A percentile compares a stretch with the other conserved stretches of the same genome.
Evolutionary conservation across 768 basidiomycete genomes (phyloP).

Genomic region (Lyophyllum atratum): DNA sequence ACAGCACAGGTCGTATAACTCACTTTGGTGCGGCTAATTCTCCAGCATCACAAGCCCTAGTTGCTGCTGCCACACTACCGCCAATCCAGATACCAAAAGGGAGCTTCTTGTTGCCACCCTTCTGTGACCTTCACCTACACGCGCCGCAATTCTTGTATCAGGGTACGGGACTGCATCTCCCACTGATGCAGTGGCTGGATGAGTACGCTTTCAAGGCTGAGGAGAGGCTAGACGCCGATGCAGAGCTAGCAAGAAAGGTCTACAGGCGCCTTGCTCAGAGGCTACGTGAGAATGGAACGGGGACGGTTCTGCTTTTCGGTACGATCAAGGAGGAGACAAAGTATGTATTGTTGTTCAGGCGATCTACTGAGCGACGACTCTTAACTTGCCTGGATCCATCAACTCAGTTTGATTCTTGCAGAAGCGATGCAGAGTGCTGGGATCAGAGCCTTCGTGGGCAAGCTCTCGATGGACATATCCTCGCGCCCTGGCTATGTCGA

Average conservation of each 20-base stretch:
- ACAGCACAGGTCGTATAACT: slow-evolving; percentile 50
- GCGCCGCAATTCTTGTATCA: slow-evolving; percentile 90
- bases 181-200: slow-evolving; percentile 83
- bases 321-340: slow-evolving; percentile 84
- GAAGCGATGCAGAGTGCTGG: slow-evolving; percentile 71
- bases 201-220: slow-evolving; percentile 84
- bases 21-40: slow-evolving; percentile 44
- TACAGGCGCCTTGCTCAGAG: slow-evolving; percentile 68
- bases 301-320: slow-evolving; percentile 77
- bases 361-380: background rate
- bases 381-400: background rate
- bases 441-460: slow-evolving; percentile 82
- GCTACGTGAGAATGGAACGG: slow-evolving; percentile 76
- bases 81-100: slow-evolving; percentile 42
- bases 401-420: slow-evolving; percentile 72
- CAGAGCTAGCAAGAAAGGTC: slow-evolving; percentile 60
- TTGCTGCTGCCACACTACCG: slow-evolving; percentile 25
- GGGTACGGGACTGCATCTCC: slow-evolving; percentile 83
- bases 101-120: slow-evolving; percentile 76
- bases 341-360: slow-evolving; percentile 41
- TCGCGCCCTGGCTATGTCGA: slow-evolving; percentile 74
- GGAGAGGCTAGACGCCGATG: slow-evolving; percentile 66
- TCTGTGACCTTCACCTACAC: slow-evolving; percentile 84
- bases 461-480: slow-evolving; percentile 87
- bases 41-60: slow-evolving; percentile 33